These are phyloP conservation scores for Mortierella sp. DNA, from an alignment of 371 early-diverging fungal species.

Conservation along the genomic window DNA sequence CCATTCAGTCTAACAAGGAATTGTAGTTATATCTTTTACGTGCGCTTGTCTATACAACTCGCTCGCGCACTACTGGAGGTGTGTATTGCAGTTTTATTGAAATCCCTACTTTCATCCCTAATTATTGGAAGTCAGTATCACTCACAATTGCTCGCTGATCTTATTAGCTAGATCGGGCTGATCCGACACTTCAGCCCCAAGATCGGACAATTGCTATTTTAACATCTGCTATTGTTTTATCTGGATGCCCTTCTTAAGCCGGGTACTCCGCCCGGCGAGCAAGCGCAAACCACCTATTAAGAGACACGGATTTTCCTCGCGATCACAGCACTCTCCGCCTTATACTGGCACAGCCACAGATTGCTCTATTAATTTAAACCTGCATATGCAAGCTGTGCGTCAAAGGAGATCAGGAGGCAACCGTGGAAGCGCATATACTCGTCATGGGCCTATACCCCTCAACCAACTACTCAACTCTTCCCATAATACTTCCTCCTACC, in stretches of 20 bases:
- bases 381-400: background rate
- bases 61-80: background rate
- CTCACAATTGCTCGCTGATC: background rate
- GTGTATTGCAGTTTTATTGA: background rate
- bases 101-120: no score
- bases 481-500: background rate
- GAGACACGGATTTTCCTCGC: conserved; percentile 11
- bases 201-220: background rate
- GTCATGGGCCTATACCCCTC: background rate
- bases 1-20: conserved; percentile 1
- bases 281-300: conserved; percentile 31
- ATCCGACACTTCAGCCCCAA: background rate
- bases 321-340: background rate
- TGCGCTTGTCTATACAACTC: background rate
- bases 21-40: background rate
- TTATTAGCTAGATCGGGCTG: conserved; percentile 6
- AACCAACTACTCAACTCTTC: background rate
- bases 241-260: conserved; percentile 42
- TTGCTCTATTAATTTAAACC: background rate
- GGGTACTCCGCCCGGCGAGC: conserved; percentile 40
- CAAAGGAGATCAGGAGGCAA: conserved; percentile 10
- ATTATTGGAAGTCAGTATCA: background rate
- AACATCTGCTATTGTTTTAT: background rate
- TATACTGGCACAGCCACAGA: background rate
- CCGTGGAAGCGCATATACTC: background rate